Base-by-base conservation (phyloP, 2,329 filamentous ascomycete species). In the Emergomyces pasteurianus region DNA sequence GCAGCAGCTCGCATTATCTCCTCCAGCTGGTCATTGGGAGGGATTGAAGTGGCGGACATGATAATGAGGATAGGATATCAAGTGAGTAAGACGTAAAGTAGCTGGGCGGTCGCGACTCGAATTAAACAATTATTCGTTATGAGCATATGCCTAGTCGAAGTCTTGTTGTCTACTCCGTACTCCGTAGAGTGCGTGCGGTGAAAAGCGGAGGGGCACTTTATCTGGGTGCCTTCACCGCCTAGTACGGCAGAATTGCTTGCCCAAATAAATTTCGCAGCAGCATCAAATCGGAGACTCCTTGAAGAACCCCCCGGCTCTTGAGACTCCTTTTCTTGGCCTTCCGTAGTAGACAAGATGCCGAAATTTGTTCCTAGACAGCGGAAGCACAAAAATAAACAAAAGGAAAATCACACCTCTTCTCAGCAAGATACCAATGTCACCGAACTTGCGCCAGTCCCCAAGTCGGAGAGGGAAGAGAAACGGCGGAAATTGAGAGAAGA, bases 281-380 rank as follows among this genome's bases (percentile, higher is more conserved):
- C 43, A 40, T 38, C 54, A 57, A 57, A 57, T 9, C 16, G 38
- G 16, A 21, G 26, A 26, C n/a, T 28, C 28, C 36, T 26, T 16
- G 18, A 56, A 42, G 36, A 10, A 10, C 21, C n/a, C 21, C n/a
- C n/a, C 6, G 26, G 14, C 53, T 36, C 36, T n/a, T 21, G 53
- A 43, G 16, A 21, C 43, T 53, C 34, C 36, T 42, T 12, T 18
- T 23, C n/a, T 34, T 31, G 31, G 47, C 16, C 36, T 59, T 16
- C 34, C 23, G n/a, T 12, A 46, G 12, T 16, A n/a, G 12, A n/a
- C 14, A 71, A 58, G 49, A 77, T 77, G 76, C 71, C 75, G 50
- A 79, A 79, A 63, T 81, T 80, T 64, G 76, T 81, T 16, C 81
- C 81, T 36, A 77, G 83, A 52, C 79, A 83, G 70, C 79, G 83